Evolutionary conservation across 2,329 filamentous ascomycete genomes (phyloP).

Genomic region (Ophiostoma quercus): DNA sequence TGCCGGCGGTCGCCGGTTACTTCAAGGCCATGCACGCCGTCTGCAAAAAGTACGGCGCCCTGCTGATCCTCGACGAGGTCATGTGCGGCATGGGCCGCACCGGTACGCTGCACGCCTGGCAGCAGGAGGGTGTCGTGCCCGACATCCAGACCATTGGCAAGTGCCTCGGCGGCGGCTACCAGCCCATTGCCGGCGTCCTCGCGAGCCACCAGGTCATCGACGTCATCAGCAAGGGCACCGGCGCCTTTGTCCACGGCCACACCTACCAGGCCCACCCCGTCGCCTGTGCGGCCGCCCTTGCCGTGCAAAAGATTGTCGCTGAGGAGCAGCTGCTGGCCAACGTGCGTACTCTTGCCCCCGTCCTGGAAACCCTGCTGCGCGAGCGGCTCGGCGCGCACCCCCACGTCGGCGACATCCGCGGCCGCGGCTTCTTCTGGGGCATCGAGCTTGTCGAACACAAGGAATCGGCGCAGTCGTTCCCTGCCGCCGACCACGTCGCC

Average conservation of each 20-base stretch:
- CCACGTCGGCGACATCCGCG: constrained; percentile 41
- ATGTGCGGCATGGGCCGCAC: constrained; percentile 64
- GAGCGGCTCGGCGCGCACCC: constrained; percentile 34
- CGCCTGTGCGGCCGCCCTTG: constrained; percentile 38
- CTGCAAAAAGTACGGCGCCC: constrained; percentile 50
- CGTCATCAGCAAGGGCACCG: constrained; percentile 39
- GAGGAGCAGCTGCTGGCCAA: constrained; percentile 36
- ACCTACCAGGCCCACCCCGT: constrained; percentile 47
- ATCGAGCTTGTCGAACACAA: constrained; percentile 41
- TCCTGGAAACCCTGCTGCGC: constrained; percentile 33
- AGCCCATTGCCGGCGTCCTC: constrained; percentile 55
- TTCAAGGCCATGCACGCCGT: constrained; percentile 44
- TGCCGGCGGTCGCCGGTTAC: constrained; percentile 49
- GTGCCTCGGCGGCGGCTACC: constrained; percentile 56
- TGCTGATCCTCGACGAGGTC: constrained; percentile 56
- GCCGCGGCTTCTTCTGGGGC: constrained; percentile 43
- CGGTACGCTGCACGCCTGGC: constrained; percentile 58
- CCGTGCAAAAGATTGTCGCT: constrained; percentile 39
- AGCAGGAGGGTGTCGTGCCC: constrained; percentile 53
- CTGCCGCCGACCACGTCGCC: constrained; percentile 32
- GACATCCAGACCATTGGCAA: constrained; percentile 62
- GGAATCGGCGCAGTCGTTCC: constrained; percentile 34
- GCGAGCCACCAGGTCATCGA: constrained; percentile 47
- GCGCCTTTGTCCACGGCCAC: constrained; percentile 54
- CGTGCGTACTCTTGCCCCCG: constrained; percentile 33